Base-by-base conservation (phyloP, 2,329 filamentous ascomycete genomes). In the Trichoderma polysporum region DNA sequence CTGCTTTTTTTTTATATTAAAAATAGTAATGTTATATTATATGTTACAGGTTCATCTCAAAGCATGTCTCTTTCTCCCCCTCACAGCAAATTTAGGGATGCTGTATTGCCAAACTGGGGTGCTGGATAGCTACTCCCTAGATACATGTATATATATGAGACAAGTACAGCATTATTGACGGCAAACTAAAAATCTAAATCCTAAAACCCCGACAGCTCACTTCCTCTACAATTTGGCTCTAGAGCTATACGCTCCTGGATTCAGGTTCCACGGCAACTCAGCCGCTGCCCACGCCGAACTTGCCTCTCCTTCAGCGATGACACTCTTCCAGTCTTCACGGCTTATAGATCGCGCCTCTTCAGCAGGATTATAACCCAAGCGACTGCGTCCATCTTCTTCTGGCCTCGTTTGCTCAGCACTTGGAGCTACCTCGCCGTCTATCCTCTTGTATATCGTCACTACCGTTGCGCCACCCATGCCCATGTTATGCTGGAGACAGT, bases 401-500 rank as follows among this genome's bases (percentile, higher is more conserved):
- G 39, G 56, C 39, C 17, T 45, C 2, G 56, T 59, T 9, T 59
- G 27, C 7, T 59, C 56, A 9, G 31, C 8, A 2, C 22, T 47
- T 7, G 56, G 56, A 2, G 56, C 56, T 2, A 22, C 2, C n/a
- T 59, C 39, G 2, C 56, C 56, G 13, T 47, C 56, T 17, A 47
- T 33, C 7, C 56, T 59, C 39, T 59, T 59, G n/a, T 59, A 59
- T 59, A 59, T 59, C 12, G 56, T 59, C 39, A 59, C 56, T 1
- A 59, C 56, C 4, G 56, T 59, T n/a, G 56, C 56, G 4, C 56
- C 56, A 4, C 56, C 56, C 56, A 59, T 59, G 56, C 56, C 56
- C 56, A 59, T 59, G 13, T 59, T 59, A 27, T 59, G 56, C 39
- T 59, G 56, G 3, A 59, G 56, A 19, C 56, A 59, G 17, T 59